Conservation (phyloP, 2,329 filamentous ascomycete genomes). For the Delphinella strobiligena region DNA sequence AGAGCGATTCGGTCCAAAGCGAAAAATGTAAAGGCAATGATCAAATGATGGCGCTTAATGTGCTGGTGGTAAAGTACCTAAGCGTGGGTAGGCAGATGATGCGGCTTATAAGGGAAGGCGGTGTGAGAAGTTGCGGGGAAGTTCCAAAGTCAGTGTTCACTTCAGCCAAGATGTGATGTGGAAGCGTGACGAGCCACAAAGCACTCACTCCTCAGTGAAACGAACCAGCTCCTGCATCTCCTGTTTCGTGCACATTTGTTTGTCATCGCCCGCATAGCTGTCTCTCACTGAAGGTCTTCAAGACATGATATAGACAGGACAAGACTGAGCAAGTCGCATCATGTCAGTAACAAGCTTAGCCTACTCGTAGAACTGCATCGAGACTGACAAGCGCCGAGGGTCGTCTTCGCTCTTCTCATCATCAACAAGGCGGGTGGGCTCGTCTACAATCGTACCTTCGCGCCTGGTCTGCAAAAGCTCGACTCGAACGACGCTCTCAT, state of each 20-base stretch:
- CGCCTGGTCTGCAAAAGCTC: conserved; percentile 75
- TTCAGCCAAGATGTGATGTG: too few species aligned
- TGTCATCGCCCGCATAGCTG: too few species aligned
- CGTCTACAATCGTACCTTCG: conserved; percentile 91
- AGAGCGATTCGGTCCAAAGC: too few species aligned
- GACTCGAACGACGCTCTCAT: conserved; percentile 95
- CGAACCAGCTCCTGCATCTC: too few species aligned
- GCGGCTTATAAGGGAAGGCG: background rate
- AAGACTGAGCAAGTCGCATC: too few species aligned
- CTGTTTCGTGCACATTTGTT: too few species aligned
- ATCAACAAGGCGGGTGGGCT: conserved; percentile 98
- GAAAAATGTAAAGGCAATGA: background rate
- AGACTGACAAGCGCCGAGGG: conserved; percentile 45
- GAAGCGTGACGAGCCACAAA: too few species aligned
- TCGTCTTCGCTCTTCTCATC: conserved; percentile 87
- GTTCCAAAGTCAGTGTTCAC: too few species aligned
- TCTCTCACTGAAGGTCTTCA: too few species aligned
- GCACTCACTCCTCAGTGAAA: too few species aligned
- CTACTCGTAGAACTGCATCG: background rate
- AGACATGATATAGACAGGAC: too few species aligned
- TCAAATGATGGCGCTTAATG: background rate
- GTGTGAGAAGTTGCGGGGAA: background rate
- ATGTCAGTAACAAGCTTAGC: too few species aligned
- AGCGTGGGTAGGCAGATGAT: background rate
- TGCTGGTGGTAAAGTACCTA: background rate